Evolutionary conservation across 1,284 basidiomycete genomes (phyloP), one percentile per base, ranked within the genome.

Genomic region (Cutaneotrichosporon sp.): DNA sequence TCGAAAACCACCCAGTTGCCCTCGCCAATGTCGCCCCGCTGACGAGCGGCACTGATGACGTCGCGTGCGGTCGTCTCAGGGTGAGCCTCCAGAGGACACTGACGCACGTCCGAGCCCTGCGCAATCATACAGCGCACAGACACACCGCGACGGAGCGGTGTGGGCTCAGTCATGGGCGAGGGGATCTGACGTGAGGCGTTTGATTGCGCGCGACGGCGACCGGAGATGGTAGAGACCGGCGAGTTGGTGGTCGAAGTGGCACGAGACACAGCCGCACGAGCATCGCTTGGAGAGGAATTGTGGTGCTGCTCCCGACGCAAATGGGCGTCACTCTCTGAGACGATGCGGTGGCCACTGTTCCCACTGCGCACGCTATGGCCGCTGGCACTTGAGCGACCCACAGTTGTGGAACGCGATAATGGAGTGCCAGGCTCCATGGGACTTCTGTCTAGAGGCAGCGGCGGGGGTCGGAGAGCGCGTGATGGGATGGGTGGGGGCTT

Each of bases 1-100:
- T 76, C 74, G 43, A 52, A 66, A 11, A 76, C 54, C 9, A 70
- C 68, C 69, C 72, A 75, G 41, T 57, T 60, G 37, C 55, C 55
- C 35, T 56, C 31, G 33, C 38, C 1, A 63, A 66, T 4, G 46
- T 51, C 6, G 63, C 61, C 19, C 46, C 50, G 17, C 24, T 20
- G 16, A 29, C 16, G n/a, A 75, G 49, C 5, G 14, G 29, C 29
- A 14, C 9, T 31, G 14, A 31, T 31, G 29, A 74, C 60, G 14
- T 70, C 68, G 19, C 61, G 61, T 1, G 72, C 65, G 0, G 66
- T 71, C 0, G 68, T 75, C 26, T 61, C 59, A 1, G 55, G 54
- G 11, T 59, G 57, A 3, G 73, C 33, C 25, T 75, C 71, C 22
- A 75, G 39, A 14, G 54, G 41, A 12, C 71, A 41, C 1, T 39